phyloP scores from a whole-genome alignment of 164 flowering plant species.

The Chimonanthus praecox region DNA sequence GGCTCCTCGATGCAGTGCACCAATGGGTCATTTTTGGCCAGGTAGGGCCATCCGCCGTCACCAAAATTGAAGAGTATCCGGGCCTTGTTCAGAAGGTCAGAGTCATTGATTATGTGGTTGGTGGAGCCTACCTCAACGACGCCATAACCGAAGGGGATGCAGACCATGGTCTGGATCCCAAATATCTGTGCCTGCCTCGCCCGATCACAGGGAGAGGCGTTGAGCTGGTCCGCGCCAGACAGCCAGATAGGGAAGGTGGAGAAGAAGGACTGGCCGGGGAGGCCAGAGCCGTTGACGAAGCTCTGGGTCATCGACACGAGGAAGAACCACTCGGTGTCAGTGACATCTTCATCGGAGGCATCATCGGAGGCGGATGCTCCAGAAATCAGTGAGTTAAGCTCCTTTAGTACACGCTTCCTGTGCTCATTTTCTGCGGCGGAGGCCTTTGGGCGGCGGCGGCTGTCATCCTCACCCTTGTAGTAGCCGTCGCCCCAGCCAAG shows the following conservation, averaged over 20 bases:
- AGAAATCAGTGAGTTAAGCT: conserved; percentile 70
- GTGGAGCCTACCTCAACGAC: conserved; percentile 87
- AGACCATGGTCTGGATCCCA: conserved; percentile 80
- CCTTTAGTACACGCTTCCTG: conserved; percentile 68
- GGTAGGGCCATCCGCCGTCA: too few species aligned
- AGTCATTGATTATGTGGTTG: too few species aligned
- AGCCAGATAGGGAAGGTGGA: conserved; percentile 51
- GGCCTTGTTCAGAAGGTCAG: too few species aligned
- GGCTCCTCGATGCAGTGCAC: too few species aligned
- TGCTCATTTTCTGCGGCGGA: conserved; percentile 61
- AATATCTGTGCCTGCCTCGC: conserved; percentile 62
- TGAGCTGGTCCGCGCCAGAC: conserved; percentile 49
- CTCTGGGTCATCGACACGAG: conserved; percentile 84
- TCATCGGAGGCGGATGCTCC: conserved; percentile 41
- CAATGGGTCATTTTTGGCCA: too few species aligned
- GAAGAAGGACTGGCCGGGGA: conserved; percentile 72
- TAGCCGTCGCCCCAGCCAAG: conserved; percentile 94
- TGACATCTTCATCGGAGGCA: conserved; percentile 78
- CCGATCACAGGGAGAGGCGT: conserved; percentile 53
- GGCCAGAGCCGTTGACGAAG: conserved; percentile 51
- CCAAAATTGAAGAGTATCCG: too few species aligned
- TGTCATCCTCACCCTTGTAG: conserved; percentile 70
- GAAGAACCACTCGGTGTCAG: conserved; percentile 95
- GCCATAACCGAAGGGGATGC: conserved; percentile 63
- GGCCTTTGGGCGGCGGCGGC: conserved; percentile 16